A percentile compares a stretch with the other conserved stretches of the same genome.
Evolutionary conservation across 2,329 filamentous ascomycete genomes (phyloP).

Genomic region (Trichoderma atrobrunneum): DNA sequence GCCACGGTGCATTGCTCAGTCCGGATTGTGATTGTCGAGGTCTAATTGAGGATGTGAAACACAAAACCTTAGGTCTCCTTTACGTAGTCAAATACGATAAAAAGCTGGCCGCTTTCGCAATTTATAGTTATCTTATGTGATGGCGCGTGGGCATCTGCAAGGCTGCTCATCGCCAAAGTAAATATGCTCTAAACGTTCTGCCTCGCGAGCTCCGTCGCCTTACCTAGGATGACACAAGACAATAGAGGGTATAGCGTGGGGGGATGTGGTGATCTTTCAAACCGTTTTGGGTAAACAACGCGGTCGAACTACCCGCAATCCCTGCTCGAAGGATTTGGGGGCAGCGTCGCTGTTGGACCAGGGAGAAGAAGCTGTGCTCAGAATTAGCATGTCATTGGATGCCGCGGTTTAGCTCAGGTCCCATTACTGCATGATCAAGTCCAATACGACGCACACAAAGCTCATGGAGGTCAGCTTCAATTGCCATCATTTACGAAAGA

Average conservation of each 20-base stretch:
- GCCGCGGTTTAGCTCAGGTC: not conserved
- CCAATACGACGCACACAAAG: not conserved
- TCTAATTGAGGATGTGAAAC: not conserved
- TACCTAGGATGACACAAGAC: not conserved
- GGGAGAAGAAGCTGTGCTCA: not conserved
- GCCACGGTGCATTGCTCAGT: not conserved
- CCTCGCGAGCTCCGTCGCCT: not conserved
- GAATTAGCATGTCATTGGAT: not conserved
- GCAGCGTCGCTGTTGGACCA: not conserved
- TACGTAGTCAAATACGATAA: not conserved
- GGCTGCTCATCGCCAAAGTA: not conserved
- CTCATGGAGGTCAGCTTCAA: not conserved
- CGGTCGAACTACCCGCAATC: not conserved
- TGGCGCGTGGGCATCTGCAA: not conserved
- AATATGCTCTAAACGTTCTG: not conserved
- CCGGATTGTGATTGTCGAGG: not conserved
- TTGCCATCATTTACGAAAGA: not conserved
- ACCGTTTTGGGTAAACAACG: not conserved
- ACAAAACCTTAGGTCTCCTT: not conserved
- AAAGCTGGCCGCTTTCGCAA: not conserved
- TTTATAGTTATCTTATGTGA: not conserved
- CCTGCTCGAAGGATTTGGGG: not conserved
- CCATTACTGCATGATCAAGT: not conserved
- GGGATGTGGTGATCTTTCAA: not conserved
- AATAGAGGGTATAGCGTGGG: not conserved